Evolutionary conservation across 2,329 filamentous ascomycete genomes (phyloP), one percentile per base, ranked within the genome.

Genomic region (Fusarium succisae): DNA sequence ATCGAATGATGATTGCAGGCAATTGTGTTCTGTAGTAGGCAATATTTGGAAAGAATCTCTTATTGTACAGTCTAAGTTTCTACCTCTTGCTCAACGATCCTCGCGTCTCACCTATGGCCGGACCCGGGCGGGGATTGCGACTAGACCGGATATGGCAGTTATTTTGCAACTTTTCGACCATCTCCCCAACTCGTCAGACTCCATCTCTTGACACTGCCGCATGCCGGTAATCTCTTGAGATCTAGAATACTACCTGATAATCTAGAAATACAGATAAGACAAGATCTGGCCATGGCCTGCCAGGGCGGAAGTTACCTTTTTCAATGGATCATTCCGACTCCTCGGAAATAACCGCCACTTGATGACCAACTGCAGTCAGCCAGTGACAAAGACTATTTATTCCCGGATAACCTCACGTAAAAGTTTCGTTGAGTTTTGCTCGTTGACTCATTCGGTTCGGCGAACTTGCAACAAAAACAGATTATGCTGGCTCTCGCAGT

Each of bases 81-180:
- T 44, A 48, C 24, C 22, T 38, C 32, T 50, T 58, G 56, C 43
- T 66, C 62, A 18, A 35, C 26, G 15, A 28, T 15, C 26, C 55
- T 51, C 38, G 56, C 47, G 50, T 66, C 53, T 65, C 30, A 44
- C 67, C 63, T 74, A 60, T 62, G 70, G 56, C 66, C 71, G 71
- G 62, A 62, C 41, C 64, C 56, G 68, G 60, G 72, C 63, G 72
- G 72, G 66, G 68, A 68, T 47, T 22, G 32, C 8, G 37, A 63
- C 82, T 83, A 83, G 62, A 35, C 81, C 69, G 4, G 43, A 77
- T 70, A 4, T 18, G 77, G 81, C 71, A 83, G 77, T 77, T 79
- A 77, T 80, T 80, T 65, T 72, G 69, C 80, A 82, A 58, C 32
- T 48, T 69, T 53, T 48, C 11, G 32, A 15, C 56, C 55, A 28